Base-by-base conservation (phyloP, 2,329 filamentous ascomycete genomes). In the Colletotrichum euphorbiae region DNA sequence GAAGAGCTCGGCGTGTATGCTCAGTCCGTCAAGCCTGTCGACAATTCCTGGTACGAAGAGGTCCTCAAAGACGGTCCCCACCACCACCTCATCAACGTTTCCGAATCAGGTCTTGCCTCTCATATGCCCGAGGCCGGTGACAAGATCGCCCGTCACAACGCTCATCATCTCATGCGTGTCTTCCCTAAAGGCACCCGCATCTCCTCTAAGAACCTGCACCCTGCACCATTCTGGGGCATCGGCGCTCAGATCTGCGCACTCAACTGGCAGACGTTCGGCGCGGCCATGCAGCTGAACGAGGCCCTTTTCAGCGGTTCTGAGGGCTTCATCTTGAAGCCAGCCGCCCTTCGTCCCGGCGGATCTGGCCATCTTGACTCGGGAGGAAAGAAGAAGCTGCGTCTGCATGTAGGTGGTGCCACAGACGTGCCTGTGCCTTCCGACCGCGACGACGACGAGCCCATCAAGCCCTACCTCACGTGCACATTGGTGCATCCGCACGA, bases 121-220 rank as follows among this genome's bases (percentile, higher is more conserved):
- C 82, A 88, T 62, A 78, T 91, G 63, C 84, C 85, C 1, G 75
- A 75, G 1, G 73, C 78, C 50, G 80, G 79, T 51, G 73, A 79
- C 13, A 81, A 82, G 38, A 89, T 92, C 60, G 79, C 85, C 1
- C 75, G 75, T 0, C 90, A 92, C 79, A 92, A 92, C 70, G 80
- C 89, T 0, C 80, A 83, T 19, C 88, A 91, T 68, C 81, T 91
- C n/a, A 91, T 91, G 89, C 85, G 90, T 4, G 89, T 91, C 1
- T 92, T 82, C 71, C 90, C 90, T 42, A 91, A 91, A 73, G 90
- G 90, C 55, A 90, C 89, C 0, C 86, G 90, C 48, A 91, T 92
- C 74, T 87, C 86, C 0, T 91, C 89, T 2, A 84, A 82, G 40
- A 92, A 92, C 73, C 83, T 92, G 2, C 83, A 83, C 60, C 89